Conservation (phyloP, 495 filamentous ascomycete species). For the Penicillium soppii region DNA sequence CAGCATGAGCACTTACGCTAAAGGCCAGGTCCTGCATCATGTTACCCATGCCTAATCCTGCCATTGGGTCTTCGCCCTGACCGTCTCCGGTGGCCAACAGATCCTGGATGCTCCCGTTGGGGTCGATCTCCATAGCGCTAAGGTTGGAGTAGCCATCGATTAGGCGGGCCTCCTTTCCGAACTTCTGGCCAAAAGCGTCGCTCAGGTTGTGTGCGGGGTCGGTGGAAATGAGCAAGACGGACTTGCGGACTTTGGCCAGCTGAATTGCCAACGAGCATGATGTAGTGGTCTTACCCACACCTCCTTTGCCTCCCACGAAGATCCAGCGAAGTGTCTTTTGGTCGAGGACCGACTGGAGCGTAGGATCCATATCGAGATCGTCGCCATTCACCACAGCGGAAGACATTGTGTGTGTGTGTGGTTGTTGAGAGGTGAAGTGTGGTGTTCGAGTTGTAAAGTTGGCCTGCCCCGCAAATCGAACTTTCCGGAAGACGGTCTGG, state of each 20-base stretch:
- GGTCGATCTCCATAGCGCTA: conserved; percentile 99
- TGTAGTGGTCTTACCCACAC: conserved; percentile 99
- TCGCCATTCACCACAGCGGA: conserved; percentile 62
- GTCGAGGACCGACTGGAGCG: conserved; percentile 90
- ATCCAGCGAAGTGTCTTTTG: conserved; percentile 97
- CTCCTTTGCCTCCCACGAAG: conserved; percentile 98
- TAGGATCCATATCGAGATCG: conserved; percentile 83
- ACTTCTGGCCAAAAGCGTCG: conserved; percentile 98
- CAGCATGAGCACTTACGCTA: conserved; percentile 51
- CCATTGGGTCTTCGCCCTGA: conserved; percentile 65
- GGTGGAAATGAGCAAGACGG: conserved; percentile 95
- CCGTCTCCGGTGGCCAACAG: conserved; percentile 80
- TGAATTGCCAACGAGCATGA: conserved; percentile 98
- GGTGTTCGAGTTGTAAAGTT: conserved; percentile 18
- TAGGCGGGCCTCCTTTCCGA: conserved; percentile 95
- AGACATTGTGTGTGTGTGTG: conserved; percentile 58
- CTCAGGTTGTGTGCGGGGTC: conserved; percentile 98
- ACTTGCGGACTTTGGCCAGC: conserved; percentile 92
- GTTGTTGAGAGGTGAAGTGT: conserved; percentile 7
- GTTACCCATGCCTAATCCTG: conserved; percentile 61
- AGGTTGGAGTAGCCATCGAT: conserved; percentile 91
- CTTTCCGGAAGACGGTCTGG: conserved; percentile 29
- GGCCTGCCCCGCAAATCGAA: conserved; percentile 40
- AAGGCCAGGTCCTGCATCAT: conserved; percentile 77
- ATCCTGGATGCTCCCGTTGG: conserved; percentile 97